Evolutionary conservation across 345 rosid genomes (phyloP), one percentile per base, ranked within the genome.

Genomic region (Gossypium raimondii): DNA sequence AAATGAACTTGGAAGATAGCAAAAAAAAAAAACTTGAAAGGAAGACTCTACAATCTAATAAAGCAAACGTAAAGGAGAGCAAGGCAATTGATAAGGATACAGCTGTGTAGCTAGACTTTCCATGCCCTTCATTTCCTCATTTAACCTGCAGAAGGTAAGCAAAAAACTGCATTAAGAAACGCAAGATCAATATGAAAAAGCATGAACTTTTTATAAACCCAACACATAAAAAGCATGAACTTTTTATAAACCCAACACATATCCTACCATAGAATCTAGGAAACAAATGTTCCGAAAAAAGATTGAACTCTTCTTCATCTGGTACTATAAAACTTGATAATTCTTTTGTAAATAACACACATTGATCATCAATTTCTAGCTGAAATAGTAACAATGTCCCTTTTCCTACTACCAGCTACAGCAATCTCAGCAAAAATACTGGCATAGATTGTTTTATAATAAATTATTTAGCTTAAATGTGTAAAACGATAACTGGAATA

Each of bases 61-160:
- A 68, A 9, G 43, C 25, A 44, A 70, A 56, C 45, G n/a, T 38
- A 22, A 47, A 55, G n/a, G 6, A 61, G 4, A 5, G 0, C 24
- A 25, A 4, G 13, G 20, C 16, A 47, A 38, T 2, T 1, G 38
- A n/a, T 45, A 87, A 89, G 98, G 99, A 93, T 95, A 95, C 99
- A 95, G 71, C 67, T 88, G 86, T 63, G 74, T 79, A 11, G 90
- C 94, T 78, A 95, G 83, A 66, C 71, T 77, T 56, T 93, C 94
- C 65, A 84, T 57, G 45, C 92, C 94, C 85, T 88, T 95, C 87
- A 93, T 88, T 84, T 93, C 98, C 84, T 93, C 92, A 17, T 95
- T 95, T 73, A 95, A 82, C 85, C 99, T 91, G 97, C 75, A 81
- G 51, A 24, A 34, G 41, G 41, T 56, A 5, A 20, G 16, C 27